Base-by-base conservation (phyloP, 1,139 yeast genomes). In the Hemisphaericaspora xylofermentans region DNA sequence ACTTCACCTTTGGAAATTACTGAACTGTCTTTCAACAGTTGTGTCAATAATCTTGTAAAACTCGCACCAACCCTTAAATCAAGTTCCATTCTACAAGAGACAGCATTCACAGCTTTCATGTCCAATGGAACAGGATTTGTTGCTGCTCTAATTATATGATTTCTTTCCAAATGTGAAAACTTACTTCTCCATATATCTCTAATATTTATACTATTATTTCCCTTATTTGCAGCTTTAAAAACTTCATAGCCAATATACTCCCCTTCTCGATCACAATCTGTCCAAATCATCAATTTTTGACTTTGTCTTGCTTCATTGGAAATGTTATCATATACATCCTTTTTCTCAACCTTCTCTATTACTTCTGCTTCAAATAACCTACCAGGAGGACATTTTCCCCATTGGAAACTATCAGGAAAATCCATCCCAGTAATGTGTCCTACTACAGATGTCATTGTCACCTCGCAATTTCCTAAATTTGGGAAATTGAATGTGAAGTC, bases 231-330 rank as follows among this genome's bases (percentile, higher is more conserved):
- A 4, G 84, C 84, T 43, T 78, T 73, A 37, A 77, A 72, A 18
- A 94, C 79, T 57, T 93, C 98, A 69, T 78, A 81, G 0, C 98
- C 99, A 45, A 94, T 94, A 58, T 84, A 85, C 61, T 94, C 99
- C 1, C 99, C 99, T 58, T 94, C 99, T 33, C 98, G 72, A 69
- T 94, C 99, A 64, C 98, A 93, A 72, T 94, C 99, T 1, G 98
- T 94, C 98, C 98, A 94, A 8, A 94, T 88, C 85, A 88, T 87
- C 47, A 94, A 65, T 37, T 70, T 68, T 39, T 80, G 75, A 4
- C 87, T 78, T 24, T 53, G 57, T 30, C 82, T 59, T 3, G 93
- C 88, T 56, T 89, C 91, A 3, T 62, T 62, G 29, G 75, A 62
- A 37, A 94, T 88, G 56, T 93, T 93, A n/a, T 71, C 66, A 14